Conservation (phyloP, 441 rosid genomes). For the Brassica balearica region DNA sequence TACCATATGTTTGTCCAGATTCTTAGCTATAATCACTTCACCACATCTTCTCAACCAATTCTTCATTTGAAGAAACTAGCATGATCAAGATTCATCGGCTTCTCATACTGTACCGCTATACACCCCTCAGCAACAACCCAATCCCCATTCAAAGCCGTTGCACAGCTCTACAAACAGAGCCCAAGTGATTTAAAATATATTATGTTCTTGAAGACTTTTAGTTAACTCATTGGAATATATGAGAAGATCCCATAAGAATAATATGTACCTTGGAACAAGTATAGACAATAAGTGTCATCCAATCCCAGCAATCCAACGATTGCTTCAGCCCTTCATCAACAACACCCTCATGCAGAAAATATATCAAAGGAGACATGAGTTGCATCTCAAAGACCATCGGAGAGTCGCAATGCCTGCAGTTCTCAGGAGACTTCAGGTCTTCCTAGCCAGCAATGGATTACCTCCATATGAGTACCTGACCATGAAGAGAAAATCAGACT, state of each 20-base stretch:
- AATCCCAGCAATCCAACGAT: conserved; percentile 74
- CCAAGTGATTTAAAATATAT: neutral
- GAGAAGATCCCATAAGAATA: conserved; percentile 4
- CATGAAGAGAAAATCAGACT: neutral
- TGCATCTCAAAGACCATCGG: conserved; percentile 82
- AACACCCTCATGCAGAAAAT: conserved; percentile 74
- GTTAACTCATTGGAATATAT: neutral
- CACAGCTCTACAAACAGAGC: conserved; percentile 61
- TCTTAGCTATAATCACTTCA: neutral
- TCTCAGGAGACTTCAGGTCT: conserved; percentile 54
- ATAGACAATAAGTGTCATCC: conserved; percentile 79
- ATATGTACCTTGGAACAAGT: conserved; percentile 73
- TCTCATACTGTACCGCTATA: conserved; percentile 64
- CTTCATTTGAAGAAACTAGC: conserved; percentile 38
- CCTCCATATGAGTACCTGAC: conserved; percentile 76
- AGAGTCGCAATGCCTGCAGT: conserved; percentile 62
- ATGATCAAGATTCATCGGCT: conserved; percentile 46
- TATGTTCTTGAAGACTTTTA: neutral
- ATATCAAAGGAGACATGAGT: conserved; percentile 83
- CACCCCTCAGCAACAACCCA: conserved; percentile 72
- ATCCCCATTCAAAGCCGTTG: conserved; percentile 37
- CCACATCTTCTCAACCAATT: conserved; percentile 1
- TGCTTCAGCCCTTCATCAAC: conserved; percentile 51
- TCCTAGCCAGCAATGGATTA: conserved; percentile 66
- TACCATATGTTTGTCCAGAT: too few relatives aligned